Evolutionary conservation across 345 rosid species (phyloP), one percentile per base, ranked within the genome.

Genomic region (Boechera divaricarpa): DNA sequence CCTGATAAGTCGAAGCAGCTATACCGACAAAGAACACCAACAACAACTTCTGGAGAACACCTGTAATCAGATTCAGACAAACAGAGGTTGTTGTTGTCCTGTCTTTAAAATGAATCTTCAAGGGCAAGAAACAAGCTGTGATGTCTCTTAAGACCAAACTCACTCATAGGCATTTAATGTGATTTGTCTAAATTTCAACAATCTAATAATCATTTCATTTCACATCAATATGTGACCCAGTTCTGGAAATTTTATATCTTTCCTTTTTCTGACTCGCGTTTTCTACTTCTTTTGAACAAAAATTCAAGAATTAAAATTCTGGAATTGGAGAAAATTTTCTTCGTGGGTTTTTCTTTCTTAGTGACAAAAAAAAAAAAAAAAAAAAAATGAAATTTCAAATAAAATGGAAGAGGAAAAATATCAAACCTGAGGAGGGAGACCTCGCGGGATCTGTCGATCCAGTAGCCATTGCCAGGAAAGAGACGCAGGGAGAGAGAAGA

Each of bases 1-100:
- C 81, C 7, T 76, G 82, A 73, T 86, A 89, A 31, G 82, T 76
- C 60, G 80, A 85, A 58, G 81, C 82, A 51, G 79, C 75, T 67
- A 84, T 35, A 44, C 87, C 87, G 9, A 81, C 79, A 49, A 78
- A 65, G 48, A 79, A 84, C 66, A 79, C 79, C 13, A 68, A 69
- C 11, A 84, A 48, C 47, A 81, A 60, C 65, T 83, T 86, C 45
- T 18, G 70, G 31, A 73, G 24, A 13, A 80, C 39, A 69, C 90
- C 91, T 89, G 84, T 33, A 69, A 29, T 58, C 45, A 47, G 55
- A 63, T 72, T 38, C 38, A 51, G 6, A 64, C 32, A 64, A 58
- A 48, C 45, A 58, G 7, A 28, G 15, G 13, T 55, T 10, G 13
- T 55, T 10, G 13, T 7, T 58, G 10, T 60, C 75, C 1, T 69